phyloP scores from a whole-genome alignment of 768 basidiomycete species.

The Boletus tylopilopsis region DNA sequence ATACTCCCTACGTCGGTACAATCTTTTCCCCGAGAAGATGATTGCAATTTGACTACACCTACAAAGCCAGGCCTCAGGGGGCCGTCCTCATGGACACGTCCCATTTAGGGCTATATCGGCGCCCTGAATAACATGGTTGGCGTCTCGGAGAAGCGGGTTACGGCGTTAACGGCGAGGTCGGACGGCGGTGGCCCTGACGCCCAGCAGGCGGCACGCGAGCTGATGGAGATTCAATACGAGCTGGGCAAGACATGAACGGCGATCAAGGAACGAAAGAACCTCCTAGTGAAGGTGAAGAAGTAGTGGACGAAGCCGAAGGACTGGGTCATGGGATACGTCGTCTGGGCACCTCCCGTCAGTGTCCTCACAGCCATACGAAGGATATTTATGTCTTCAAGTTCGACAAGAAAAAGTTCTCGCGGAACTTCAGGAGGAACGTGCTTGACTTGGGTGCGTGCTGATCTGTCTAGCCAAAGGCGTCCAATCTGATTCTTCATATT shows the following conservation, averaged over 20 bases:
- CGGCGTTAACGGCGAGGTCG: too few species aligned
- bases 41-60: too few species aligned
- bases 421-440: not conserved
- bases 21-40: too few species aligned
- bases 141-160: too few species aligned
- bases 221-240: too few species aligned
- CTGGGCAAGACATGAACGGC: not conserved
- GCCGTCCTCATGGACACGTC: too few species aligned
- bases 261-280: not conserved
- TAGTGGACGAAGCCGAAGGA: not conserved
- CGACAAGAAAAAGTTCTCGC: not conserved
- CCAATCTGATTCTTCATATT: not conserved
- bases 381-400: not conserved
- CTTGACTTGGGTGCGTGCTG: not conserved
- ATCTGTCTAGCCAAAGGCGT: not conserved
- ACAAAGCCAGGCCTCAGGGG: too few species aligned
- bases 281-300: not conserved
- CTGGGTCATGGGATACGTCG: not conserved
- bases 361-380: not conserved
- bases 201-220: too few species aligned
- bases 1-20: too few species aligned
- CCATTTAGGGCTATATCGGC: too few species aligned
- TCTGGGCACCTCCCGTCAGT: not conserved
- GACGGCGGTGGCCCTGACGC: too few species aligned
- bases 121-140: too few species aligned